Base-by-base conservation (phyloP, 805 yeast genomes). In the Candida ipomoeae region DNA sequence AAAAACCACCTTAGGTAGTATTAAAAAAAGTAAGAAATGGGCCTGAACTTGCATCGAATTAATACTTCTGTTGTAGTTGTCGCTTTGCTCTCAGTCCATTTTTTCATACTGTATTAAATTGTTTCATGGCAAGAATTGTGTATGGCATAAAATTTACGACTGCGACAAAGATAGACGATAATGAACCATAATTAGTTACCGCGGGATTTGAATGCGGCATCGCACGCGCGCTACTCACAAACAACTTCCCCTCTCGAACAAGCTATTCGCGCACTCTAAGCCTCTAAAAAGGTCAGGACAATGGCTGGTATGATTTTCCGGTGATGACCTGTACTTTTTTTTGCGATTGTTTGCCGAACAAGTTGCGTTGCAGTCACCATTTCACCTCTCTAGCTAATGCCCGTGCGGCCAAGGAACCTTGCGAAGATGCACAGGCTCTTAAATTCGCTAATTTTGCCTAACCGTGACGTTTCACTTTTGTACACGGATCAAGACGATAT, bases 381-480 rank as follows among this genome's bases (percentile, higher is more conserved):
- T 39, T 26, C 10, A 37, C 15, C 2, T 20, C 8, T 14, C 18
- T 21, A 21, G 14, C 26, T 18, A 17, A n/a, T 14, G 14, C n/a
- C 36, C 23, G 44, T 31, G 44, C 44, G 44, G 44, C 44, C 26
- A 41, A 41, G 41, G 31, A 41, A 14, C 13, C 36, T 33, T 34
- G 45, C 37, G 45, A 42, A 21, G 36, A 42, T 21, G 45, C 45
- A 42, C 21, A 20, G 38, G n/a, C 38, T 42, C 45, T 42, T 42
- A 33, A 33, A 13, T 33, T 21, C 14, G 21, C 31, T 42, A 10
- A 33, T 20, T 20, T 42, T n/a, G 18, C 31, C 23, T 26, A 8
- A 15, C 13, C 20, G 8, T 15, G 13, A 15, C 8, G 34, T 40
- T 39, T 23, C 43, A 26, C 21, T 15, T 40, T 26, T 15, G 43